phyloP scores from a whole-genome alignment of 1,139 yeast genomes.

The Pichia sp. region DNA sequence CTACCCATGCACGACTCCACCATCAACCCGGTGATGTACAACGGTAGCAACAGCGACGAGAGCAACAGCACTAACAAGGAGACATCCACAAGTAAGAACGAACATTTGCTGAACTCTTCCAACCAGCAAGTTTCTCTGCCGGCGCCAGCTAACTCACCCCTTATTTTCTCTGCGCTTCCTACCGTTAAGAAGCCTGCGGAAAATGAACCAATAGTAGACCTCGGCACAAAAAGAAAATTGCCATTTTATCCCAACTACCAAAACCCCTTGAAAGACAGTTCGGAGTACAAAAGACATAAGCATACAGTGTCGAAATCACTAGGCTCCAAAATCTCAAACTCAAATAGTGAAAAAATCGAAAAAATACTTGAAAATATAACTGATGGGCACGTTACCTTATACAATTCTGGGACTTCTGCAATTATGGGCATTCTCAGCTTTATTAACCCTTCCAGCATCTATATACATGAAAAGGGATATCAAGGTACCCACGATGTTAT shows the following conservation, averaged over 20 bases:
- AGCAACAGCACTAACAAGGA: neutral
- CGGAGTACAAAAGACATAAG: constrained; percentile 14
- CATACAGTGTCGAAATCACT: constrained; percentile 33
- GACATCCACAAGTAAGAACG: neutral
- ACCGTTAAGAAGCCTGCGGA: neutral
- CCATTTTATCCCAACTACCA: constrained; percentile 28
- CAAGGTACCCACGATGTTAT: constrained; percentile 79
- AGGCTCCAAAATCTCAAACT: constrained; percentile 72
- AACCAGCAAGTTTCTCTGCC: neutral
- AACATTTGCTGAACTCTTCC: neutral
- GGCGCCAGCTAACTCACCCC: neutral
- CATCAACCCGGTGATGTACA: neutral
- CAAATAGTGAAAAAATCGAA: constrained; percentile 68
- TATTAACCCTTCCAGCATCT: constrained; percentile 66
- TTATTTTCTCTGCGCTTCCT: neutral
- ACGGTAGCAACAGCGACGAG: neutral
- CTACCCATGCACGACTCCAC: constrained; percentile 4
- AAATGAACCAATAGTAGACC: neutral
- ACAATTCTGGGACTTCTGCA: constrained; percentile 79
- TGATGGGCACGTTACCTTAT: constrained; percentile 58
- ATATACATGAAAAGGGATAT: constrained; percentile 68
- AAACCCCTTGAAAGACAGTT: constrained; percentile 26
- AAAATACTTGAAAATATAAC: constrained; percentile 59
- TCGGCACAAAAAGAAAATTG: constrained; percentile 10
- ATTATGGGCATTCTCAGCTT: constrained; percentile 71